These are phyloP conservation scores for Carallia brachiata DNA, from an alignment of 345 rosid genomes.

Conservation along the genomic window DNA sequence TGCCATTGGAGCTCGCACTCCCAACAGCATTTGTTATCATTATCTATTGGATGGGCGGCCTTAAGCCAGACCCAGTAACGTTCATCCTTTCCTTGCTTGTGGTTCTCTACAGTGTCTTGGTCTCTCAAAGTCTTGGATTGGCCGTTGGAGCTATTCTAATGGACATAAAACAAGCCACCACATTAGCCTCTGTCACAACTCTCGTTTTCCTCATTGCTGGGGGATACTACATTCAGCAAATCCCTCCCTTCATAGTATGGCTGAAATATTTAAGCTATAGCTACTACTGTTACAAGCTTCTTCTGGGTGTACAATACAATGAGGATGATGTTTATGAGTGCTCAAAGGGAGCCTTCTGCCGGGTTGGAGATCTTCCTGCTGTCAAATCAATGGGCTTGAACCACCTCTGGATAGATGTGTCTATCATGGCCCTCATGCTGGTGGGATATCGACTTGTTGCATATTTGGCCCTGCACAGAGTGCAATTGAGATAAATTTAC, in stretches of 20 bases:
- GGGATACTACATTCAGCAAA: constrained; percentile 91
- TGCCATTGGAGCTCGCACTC: constrained; percentile 91
- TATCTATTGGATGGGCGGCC: constrained; percentile 99
- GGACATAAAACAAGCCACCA: constrained; percentile 97
- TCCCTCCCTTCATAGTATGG: constrained; percentile 93
- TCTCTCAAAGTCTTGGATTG: constrained; percentile 90
- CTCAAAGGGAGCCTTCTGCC: constrained; percentile 64
- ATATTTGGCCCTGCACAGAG: constrained; percentile 75
- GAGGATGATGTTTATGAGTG: constrained; percentile 75
- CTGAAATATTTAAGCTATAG: constrained; percentile 95
- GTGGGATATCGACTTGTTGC: constrained; percentile 88
- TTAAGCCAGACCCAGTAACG: constrained; percentile 71
- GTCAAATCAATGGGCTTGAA: constrained; percentile 80
- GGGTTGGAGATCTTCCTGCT: constrained; percentile 81
- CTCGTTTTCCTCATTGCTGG: constrained; percentile 97
- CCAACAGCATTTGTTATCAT: constrained; percentile 93
- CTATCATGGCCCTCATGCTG: constrained; percentile 83
- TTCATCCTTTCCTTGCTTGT: constrained; percentile 81
- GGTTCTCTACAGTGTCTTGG: constrained; percentile 89
- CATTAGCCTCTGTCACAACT: constrained; percentile 90
- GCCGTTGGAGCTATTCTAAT: constrained; percentile 94
- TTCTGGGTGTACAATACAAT: constrained; percentile 85
- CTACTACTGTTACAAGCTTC: constrained; percentile 95
- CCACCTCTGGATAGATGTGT: constrained; percentile 81
- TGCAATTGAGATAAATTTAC: constrained; percentile 46